A percentile compares a stretch with the other conserved stretches of the same genome.
These are phyloP conservation scores for Histomonas meleagridis DNA, from an alignment of 208 protist genomes.

Conservation along the genomic window DNA sequence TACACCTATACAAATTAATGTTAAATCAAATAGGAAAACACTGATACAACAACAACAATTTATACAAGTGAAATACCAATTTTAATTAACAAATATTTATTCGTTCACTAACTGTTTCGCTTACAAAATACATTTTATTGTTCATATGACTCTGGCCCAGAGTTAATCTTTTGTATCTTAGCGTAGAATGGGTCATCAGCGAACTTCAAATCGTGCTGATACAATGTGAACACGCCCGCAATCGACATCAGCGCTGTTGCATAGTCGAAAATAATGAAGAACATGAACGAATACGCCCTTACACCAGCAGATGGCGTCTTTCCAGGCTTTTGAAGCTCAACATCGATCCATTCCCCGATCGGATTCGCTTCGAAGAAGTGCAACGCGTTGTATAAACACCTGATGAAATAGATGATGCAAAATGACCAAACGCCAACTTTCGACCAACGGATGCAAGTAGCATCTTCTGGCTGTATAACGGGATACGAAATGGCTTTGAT, in stretches of 20 bases:
- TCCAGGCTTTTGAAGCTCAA: neutral
- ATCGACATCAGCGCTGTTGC: neutral
- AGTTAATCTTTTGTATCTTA: too few relatives aligned
- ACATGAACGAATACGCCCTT: neutral
- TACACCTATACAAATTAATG: too few relatives aligned
- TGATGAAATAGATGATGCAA: neutral
- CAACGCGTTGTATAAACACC: neutral
- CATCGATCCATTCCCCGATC: neutral
- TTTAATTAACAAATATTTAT: too few relatives aligned
- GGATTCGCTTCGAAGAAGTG: neutral
- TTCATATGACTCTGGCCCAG: too few relatives aligned
- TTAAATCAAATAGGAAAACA: too few relatives aligned
- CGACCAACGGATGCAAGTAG: neutral
- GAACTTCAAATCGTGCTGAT: neutral
- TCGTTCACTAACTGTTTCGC: too few relatives aligned
- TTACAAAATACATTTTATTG: too few relatives aligned
- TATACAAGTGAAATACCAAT: too few relatives aligned
- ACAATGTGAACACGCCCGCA: neutral
- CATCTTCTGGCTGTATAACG: constrained; percentile 2
- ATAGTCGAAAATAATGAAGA: neutral
- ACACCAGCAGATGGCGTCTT: neutral
- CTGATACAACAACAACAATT: too few relatives aligned
- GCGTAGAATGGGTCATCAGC: neutral
- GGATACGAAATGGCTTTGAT: neutral
- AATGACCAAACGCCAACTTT: neutral